Evolutionary conservation across 139 green algal species (phyloP).

Genomic region (Eudorina sp.): DNA sequence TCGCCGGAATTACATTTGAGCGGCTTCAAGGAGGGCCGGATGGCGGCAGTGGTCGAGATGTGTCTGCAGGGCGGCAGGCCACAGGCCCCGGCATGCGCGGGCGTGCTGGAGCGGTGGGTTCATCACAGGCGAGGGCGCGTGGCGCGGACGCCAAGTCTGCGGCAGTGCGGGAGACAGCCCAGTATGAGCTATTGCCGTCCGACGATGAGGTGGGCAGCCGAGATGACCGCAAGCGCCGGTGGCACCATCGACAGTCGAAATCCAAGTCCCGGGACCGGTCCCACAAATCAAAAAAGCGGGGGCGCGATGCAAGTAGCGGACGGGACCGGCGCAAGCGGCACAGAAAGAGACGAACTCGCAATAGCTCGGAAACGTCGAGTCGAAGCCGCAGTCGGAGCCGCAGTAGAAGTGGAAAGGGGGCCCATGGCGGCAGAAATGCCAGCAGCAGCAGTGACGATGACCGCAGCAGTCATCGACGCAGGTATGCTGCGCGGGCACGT

Average conservation of each 20-base stretch:
- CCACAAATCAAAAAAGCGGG: background rate
- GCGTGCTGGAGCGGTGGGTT: too few species aligned
- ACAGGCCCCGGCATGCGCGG: too few species aligned
- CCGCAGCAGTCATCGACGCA: too few species aligned
- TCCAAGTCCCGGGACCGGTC: background rate
- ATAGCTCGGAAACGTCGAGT: background rate
- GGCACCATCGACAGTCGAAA: too few species aligned
- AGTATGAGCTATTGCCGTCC: conserved; percentile 33
- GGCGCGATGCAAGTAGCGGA: background rate
- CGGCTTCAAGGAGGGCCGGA: background rate
- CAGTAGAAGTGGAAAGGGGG: background rate
- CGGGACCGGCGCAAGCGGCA: too few species aligned
- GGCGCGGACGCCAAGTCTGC: too few species aligned
- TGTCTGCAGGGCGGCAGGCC: background rate
- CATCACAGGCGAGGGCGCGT: too few species aligned
- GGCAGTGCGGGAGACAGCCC: too few species aligned
- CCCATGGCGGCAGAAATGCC: background rate
- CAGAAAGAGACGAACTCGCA: background rate
- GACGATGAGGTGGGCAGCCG: conserved; percentile 24
- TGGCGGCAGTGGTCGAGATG: background rate
- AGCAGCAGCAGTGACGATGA: background rate
- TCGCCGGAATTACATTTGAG: background rate
- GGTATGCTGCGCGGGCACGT: too few species aligned
- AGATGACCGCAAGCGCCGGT: too few species aligned
- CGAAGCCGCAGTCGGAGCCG: conserved; percentile 2